Conservation (phyloP, 2,329 filamentous ascomycete genomes). For the Triangularia setosa region DNA sequence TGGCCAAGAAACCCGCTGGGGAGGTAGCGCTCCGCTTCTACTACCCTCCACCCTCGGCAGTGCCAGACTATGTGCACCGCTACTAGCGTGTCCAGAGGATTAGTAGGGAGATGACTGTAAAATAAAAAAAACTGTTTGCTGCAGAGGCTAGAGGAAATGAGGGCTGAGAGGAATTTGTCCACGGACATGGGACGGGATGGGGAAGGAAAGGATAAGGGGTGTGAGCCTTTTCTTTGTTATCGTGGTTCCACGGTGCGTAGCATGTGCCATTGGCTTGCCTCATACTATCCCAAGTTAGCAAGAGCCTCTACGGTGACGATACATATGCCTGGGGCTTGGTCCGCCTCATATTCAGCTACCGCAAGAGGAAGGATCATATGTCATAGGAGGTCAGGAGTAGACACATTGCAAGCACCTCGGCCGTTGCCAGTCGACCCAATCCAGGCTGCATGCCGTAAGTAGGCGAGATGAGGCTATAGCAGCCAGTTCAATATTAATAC, state of each 20-base stretch:
- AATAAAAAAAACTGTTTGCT: not conserved
- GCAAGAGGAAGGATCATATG: not conserved
- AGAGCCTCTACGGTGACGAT: not conserved
- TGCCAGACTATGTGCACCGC: not conserved
- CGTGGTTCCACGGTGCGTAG: not conserved
- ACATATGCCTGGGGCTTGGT: not conserved
- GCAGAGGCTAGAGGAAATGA: not conserved
- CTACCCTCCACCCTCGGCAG: not conserved
- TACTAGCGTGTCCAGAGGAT: not conserved
- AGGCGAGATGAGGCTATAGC: conserved; percentile 23
- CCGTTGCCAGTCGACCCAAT: not conserved
- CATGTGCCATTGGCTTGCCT: not conserved
- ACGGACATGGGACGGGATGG: not conserved
- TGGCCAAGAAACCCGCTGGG: conserved; percentile 11
- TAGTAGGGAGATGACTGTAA: not conserved
- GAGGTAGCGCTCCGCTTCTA: conserved; percentile 13
- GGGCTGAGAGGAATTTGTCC: not conserved
- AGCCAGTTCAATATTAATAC: conserved; percentile 14
- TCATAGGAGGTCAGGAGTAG: not conserved
- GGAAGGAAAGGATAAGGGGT: not conserved
- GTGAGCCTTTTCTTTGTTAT: not conserved
- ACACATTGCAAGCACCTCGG: not conserved
- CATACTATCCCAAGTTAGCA: not conserved
- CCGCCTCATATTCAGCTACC: conserved; percentile 8
- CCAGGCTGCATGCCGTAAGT: not conserved